Base-by-base conservation (phyloP, 2,329 filamentous ascomycete species). In the Teratosphaeria viscida region DNA sequence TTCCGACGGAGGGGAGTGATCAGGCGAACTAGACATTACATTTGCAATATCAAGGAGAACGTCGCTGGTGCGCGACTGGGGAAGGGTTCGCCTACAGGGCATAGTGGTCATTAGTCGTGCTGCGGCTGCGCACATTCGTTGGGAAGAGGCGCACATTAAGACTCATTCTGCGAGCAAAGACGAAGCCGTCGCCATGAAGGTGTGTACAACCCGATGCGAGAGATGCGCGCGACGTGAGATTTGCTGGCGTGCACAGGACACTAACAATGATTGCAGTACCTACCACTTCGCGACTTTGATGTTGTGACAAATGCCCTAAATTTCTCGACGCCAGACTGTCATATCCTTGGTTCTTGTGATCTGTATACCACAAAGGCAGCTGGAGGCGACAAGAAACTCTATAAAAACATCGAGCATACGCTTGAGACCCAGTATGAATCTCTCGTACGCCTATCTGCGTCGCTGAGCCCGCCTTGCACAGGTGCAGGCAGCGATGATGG, bases 291-390 rank as follows among this genome's bases (percentile, higher is more conserved):
- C 75, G 89, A 95, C 66, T 92, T 97, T 72, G 92, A 97, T 75
- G 85, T 88, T 74, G 89, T 97, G 66, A 92, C 91, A 62, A 88
- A 88, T 77, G 89, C 92, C 64, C 85, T 99, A 72, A 97, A 96
- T 73, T 97, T 97, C 79, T 90, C 94, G 70, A 96, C 92, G 0
- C 85, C 89, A 57, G 92, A 97, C 73, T 92, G 90, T 72, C 89
- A 92, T 67, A 88, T 99, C 62, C 87, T 91, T 32, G 94, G 94
- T 68, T 89, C 90, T 65, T 97, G 92, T 80, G 94, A 99, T 74
- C 82, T 97, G 19, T 99, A 96, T 79, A 97, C 92, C 10, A 96
- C 92, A 29, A 99, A 99, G 76, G 92, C 94, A 34, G 91, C 92
- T 59, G 91, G 92, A 54, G 87, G 87, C 64, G 94, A 99, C 74